phyloP scores from a whole-genome alignment of 306 rosid genomes.

The Lathyrus tuberosus region DNA sequence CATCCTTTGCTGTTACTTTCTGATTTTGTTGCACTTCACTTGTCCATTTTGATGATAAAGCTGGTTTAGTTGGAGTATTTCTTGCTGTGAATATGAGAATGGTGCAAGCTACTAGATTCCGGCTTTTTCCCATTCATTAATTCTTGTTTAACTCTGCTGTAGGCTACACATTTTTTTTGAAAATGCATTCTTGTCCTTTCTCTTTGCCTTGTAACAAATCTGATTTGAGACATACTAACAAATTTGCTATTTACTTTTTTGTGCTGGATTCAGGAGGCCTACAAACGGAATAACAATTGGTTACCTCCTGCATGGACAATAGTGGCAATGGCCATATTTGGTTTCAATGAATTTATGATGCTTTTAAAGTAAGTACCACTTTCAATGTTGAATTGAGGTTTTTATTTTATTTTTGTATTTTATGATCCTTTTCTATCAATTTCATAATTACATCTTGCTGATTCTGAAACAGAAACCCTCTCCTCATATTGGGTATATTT shows the following conservation, averaged over 20 bases:
- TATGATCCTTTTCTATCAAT: constrained; percentile 18
- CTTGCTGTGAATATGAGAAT: constrained; percentile 16
- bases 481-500: constrained; percentile 64
- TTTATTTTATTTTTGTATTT: background rate
- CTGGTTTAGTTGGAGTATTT: constrained; percentile 16
- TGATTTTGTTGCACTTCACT: constrained; percentile 11
- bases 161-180: constrained; percentile 9
- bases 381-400: background rate
- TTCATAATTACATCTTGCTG: constrained; percentile 31
- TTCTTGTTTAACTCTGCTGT: background rate
- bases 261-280: constrained; percentile 72
- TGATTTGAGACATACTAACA: constrained; percentile 19
- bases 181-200: constrained; percentile 9
- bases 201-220: constrained; percentile 14
- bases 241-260: background rate
- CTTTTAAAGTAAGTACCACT: constrained; percentile 68
- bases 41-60: constrained; percentile 5
- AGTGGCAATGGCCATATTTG: constrained; percentile 71
- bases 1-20: background rate
- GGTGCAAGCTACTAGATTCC: constrained; percentile 12
- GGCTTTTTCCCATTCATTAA: background rate
- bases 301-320: constrained; percentile 96
- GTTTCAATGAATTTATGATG: constrained; percentile 80
- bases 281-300: constrained; percentile 80
- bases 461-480: constrained; percentile 76